Base-by-base conservation (phyloP, 2,329 filamentous ascomycete genomes). In the Venturia oleaginea region DNA sequence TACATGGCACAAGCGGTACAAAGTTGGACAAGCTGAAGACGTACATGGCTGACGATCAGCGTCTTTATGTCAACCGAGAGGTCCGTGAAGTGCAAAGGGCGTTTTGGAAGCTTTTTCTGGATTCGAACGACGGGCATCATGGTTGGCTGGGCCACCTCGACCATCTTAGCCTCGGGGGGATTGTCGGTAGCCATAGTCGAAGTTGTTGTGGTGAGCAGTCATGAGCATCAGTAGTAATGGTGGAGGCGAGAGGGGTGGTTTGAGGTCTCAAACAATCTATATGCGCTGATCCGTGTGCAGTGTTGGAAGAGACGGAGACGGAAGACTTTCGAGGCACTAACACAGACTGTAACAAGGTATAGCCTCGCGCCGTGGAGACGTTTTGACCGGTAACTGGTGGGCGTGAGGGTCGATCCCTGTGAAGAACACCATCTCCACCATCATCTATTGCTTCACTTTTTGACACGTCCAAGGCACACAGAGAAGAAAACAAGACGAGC, bases 11-110 rank as follows among this genome's bases (percentile, higher is more conserved):
- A 24, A 15, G 5, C 10, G 38, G 30, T 13, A 13, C 13, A 5
- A 59, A 46, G n/a, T 24, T 46, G 43, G 4, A 24, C 43, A 46
- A 27, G 46, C n/a, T 22, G 46, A 24, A 51, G 17, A 71, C 73
- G 69, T 69, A 75, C 73, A 69, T 76, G 74, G 59, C 73, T 69
- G 34, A 77, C 69, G 32, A 77, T 70, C 55, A 76, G 66, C n/a
- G 72, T 73, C 69, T 77, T 77, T 66, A 71, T 59, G 46, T 68
- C 68, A n/a, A 55, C 46, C 3, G 68, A 64, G 19, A 68, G 63
- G 37, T 68, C 63, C 51, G 63, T 59, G 63, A 67, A 68, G 24
- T 55, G 60, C 37, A 67, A 54, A 30, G 63, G 64, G 30, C 54
- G 15, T 48, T 34, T 65, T 34, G 51, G 51, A 34, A 34, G 15